These are phyloP conservation scores for Grifola frondosa DNA, from an alignment of 1,284 basidiomycete species.

Conservation along the genomic window DNA sequence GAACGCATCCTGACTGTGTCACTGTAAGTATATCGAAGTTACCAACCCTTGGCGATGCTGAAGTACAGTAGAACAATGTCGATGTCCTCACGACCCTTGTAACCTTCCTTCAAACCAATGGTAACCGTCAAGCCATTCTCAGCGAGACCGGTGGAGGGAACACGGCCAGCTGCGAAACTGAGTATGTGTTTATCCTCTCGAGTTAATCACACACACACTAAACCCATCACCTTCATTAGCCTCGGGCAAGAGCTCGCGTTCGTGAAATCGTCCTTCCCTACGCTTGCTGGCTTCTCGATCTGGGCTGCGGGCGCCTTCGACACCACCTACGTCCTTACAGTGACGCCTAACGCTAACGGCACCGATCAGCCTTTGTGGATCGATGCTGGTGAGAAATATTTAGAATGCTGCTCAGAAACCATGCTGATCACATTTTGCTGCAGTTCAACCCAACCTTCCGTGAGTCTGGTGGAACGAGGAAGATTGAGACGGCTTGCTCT, in stretches of 20 bases:
- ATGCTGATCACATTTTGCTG: not conserved
- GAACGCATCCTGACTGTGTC: slow-evolving; percentile 49
- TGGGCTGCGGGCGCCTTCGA: slow-evolving; percentile 45
- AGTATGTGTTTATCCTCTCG: slow-evolving; percentile 26
- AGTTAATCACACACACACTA: not conserved
- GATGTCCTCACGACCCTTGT: slow-evolving; percentile 45
- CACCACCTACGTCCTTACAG: slow-evolving; percentile 36
- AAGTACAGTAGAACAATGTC: slow-evolving; percentile 41
- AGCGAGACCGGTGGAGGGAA: slow-evolving; percentile 61
- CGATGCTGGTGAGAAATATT: slow-evolving; percentile 27
- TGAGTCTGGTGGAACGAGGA: slow-evolving; percentile 32
- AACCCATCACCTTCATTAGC: slow-evolving; percentile 22
- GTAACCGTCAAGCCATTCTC: slow-evolving; percentile 54
- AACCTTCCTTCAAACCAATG: slow-evolving; percentile 46
- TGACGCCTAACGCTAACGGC: slow-evolving; percentile 37
- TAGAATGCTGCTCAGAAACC: not conserved
- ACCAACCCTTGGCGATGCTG: not conserved
- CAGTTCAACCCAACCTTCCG: slow-evolving; percentile 32
- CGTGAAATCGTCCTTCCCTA: slow-evolving; percentile 45
- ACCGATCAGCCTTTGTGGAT: slow-evolving; percentile 39
- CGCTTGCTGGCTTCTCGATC: slow-evolving; percentile 49
- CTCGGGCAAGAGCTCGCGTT: slow-evolving; percentile 46
- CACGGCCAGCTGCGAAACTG: slow-evolving; percentile 46
- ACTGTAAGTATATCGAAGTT: slow-evolving; percentile 28
- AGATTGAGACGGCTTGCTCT: no score